Conservation (phyloP, 306 rosid genomes). For the Prunus kanzakura region DNA sequence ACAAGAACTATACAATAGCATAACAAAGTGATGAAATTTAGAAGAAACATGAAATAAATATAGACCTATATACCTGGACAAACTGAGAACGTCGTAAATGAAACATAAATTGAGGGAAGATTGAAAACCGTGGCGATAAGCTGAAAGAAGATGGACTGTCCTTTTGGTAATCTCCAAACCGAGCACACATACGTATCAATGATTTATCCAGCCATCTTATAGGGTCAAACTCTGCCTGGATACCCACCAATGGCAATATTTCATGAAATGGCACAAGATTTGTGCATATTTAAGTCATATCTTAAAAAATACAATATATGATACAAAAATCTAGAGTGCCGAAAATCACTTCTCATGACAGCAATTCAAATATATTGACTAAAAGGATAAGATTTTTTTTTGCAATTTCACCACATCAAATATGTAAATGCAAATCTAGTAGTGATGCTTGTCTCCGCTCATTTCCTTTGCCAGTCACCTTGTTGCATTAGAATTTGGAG, state of each 20-base stretch:
- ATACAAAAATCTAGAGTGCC: background rate
- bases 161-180: slow-evolving; percentile 90
- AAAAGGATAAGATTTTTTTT: background rate
- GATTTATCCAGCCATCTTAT: slow-evolving; percentile 98
- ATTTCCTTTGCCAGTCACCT: background rate
- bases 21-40: background rate
- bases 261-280: slow-evolving; percentile 23
- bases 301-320: background rate
- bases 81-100: slow-evolving; percentile 94
- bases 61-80: slow-evolving; percentile 68
- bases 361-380: background rate
- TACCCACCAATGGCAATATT: slow-evolving; percentile 20
- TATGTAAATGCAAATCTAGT: background rate
- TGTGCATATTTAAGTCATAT: slow-evolving; percentile 1
- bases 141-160: slow-evolving; percentile 85
- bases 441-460: background rate
- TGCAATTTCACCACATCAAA: background rate
- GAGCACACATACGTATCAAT: slow-evolving; percentile 83
- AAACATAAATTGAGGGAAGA: slow-evolving; percentile 95
- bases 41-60: slow-evolving; percentile 16
- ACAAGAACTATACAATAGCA: slow-evolving; percentile 12
- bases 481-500: background rate
- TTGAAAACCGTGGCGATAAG: slow-evolving; percentile 92
- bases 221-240: slow-evolving; percentile 98
- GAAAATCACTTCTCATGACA: background rate